Evolutionary conservation across 805 yeast genomes (phyloP).

Genomic region (Nakazawaea populi): DNA sequence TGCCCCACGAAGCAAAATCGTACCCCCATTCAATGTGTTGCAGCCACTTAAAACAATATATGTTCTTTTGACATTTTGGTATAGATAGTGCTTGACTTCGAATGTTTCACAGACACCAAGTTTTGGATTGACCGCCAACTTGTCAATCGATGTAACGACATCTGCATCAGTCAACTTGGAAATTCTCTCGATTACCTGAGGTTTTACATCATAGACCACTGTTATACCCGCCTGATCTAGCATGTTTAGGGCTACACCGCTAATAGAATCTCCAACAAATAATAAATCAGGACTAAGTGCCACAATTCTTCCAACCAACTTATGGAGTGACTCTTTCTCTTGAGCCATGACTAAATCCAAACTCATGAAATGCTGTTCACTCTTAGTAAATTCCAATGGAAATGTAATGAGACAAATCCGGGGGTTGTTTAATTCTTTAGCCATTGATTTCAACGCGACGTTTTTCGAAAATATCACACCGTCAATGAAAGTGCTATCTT

Average conservation of each 20-base stretch:
- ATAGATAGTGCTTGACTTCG: constrained; percentile 62
- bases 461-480: constrained; percentile 85
- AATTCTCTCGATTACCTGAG: constrained; percentile 72
- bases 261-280: constrained; percentile 70
- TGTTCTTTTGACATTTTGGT: constrained; percentile 53
- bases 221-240: constrained; percentile 72
- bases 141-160: constrained; percentile 80
- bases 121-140: constrained; percentile 62
- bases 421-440: constrained; percentile 56
- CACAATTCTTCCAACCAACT: constrained; percentile 71
- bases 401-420: constrained; percentile 78
- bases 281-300: constrained; percentile 76
- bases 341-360: constrained; percentile 81
- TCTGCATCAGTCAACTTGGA: constrained; percentile 80
- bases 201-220: constrained; percentile 76
- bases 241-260: constrained; percentile 73
- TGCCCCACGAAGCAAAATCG: constrained; percentile 82
- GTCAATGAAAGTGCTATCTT: constrained; percentile 56
- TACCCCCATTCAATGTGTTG: constrained; percentile 67
- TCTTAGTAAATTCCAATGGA: constrained; percentile 79
- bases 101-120: constrained; percentile 73
- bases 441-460: constrained; percentile 77
- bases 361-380: constrained; percentile 75
- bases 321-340: constrained; percentile 77
- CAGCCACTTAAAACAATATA: constrained; percentile 80